A percentile compares a stretch with the other conserved stretches of the same genome.
phyloP scores from a whole-genome alignment of 306 rosid genomes.

The Dalbergia cultrata region DNA sequence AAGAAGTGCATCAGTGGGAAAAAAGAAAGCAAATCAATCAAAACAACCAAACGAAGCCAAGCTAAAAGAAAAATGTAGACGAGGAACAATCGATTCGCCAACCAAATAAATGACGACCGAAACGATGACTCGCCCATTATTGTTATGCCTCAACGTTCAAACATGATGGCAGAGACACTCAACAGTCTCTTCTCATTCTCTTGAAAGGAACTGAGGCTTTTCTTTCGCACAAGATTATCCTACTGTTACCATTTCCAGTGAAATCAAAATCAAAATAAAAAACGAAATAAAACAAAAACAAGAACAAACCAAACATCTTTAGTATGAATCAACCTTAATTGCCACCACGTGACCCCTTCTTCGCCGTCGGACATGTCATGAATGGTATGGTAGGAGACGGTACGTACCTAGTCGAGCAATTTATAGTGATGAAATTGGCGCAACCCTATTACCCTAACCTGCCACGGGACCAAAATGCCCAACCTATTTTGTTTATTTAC shows the following conservation, averaged over 20 bases:
- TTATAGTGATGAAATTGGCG: conserved; percentile 36
- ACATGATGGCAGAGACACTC: conserved; percentile 45
- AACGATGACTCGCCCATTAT: conserved; percentile 84
- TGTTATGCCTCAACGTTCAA: conserved; percentile 63
- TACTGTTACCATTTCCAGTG: background rate
- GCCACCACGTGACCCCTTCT: background rate
- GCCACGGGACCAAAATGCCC: conserved; percentile 18
- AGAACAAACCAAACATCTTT: background rate
- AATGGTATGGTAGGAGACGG: background rate
- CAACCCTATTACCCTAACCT: conserved; percentile 13
- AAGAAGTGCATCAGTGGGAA: conserved; percentile 39
- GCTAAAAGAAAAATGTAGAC: conserved; percentile 50
- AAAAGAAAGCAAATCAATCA: background rate
- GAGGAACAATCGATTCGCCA: conserved; percentile 88
- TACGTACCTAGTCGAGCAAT: background rate
- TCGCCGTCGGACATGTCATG: background rate
- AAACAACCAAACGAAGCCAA: background rate
- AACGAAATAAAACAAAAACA: background rate
- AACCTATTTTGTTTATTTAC: conserved; percentile 10
- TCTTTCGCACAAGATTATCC: background rate
- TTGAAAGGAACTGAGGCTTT: conserved; percentile 48
- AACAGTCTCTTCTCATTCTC: conserved; percentile 41
- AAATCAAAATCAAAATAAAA: background rate
- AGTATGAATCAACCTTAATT: background rate
- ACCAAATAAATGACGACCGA: conserved; percentile 66